Evolutionary conservation across 208 protist species (phyloP).

Genomic region (Naegleria fowleri): DNA sequence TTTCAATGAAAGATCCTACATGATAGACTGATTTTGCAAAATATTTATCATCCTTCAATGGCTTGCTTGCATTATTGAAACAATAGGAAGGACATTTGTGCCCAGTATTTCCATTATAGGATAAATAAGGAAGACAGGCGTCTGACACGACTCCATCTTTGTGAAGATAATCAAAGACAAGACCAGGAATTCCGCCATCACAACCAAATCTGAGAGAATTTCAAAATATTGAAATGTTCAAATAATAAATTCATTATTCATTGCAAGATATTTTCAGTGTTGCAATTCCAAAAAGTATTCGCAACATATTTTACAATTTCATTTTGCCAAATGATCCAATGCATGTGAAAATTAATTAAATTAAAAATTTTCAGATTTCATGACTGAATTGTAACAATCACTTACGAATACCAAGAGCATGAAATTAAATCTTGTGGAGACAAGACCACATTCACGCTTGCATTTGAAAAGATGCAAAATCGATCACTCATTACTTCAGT

Average conservation of each 20-base stretch:
- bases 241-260: too few species aligned
- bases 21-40: not conserved
- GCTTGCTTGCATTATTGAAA: not conserved
- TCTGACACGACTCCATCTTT: not conserved
- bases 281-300: too few species aligned
- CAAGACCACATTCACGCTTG: conserved; percentile 38
- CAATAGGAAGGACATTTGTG: not conserved
- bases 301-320: too few species aligned
- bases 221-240: too few species aligned
- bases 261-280: too few species aligned
- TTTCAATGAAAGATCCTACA: not conserved
- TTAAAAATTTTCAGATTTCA: too few species aligned
- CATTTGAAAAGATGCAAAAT: conserved; percentile 68
- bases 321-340: too few species aligned
- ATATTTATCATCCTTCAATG: not conserved
- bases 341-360: too few species aligned
- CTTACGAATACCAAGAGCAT: conserved; percentile 66
- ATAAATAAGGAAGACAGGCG: not conserved
- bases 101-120: not conserved
- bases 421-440: conserved; percentile 61
- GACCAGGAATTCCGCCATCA: not conserved
- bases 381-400: too few species aligned
- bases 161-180: not conserved
- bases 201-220: conserved; percentile 7
- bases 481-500: conserved; percentile 72